phyloP scores from a whole-genome alignment of 1,284 basidiomycete genomes.

The Cutaneotrichosporon daszewskae region DNA sequence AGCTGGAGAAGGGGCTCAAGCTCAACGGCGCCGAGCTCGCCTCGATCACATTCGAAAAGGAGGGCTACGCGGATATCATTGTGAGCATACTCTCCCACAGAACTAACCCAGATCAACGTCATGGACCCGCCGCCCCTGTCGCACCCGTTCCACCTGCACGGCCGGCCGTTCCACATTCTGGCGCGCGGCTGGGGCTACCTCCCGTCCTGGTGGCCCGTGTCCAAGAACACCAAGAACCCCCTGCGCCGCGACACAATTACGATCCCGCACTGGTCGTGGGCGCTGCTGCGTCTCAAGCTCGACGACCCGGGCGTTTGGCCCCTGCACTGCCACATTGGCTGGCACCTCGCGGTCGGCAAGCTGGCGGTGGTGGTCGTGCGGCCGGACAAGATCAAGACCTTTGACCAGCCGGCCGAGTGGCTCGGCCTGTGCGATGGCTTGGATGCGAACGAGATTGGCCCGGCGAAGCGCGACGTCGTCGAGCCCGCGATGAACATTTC shows the following conservation, averaged over 20 bases:
- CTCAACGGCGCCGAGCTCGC: conserved; percentile 19
- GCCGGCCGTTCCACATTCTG: conserved; percentile 31
- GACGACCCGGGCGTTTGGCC: conserved; percentile 27
- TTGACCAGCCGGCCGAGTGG: conserved; percentile 3
- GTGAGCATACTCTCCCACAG: not conserved
- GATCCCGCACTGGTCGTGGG: conserved; percentile 24
- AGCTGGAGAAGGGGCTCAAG: conserved; percentile 5
- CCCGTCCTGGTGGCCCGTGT: no score
- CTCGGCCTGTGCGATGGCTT: conserved; percentile 2
- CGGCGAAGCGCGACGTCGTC: not conserved
- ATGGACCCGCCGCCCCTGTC: conserved; percentile 25
- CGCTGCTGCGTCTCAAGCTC: conserved; percentile 25
- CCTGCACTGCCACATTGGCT: conserved; percentile 30
- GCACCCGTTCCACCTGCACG: conserved; percentile 45
- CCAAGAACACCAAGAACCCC: conserved; percentile 41
- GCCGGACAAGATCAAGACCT: not conserved
- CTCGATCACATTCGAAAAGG: conserved; percentile 23
- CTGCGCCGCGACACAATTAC: conserved; percentile 42
- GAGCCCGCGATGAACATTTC: no score
- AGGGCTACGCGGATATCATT: conserved; percentile 25
- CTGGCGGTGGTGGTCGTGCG: conserved; percentile 5
- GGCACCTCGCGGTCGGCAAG: conserved; percentile 24
- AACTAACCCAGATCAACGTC: conserved; percentile 34
- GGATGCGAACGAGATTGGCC: not conserved
- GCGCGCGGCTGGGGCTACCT: conserved; percentile 37